A percentile compares a stretch with the other conserved stretches of the same genome.
Conservation (phyloP, 306 rosid genomes). For the Quercus ilex region DNA sequence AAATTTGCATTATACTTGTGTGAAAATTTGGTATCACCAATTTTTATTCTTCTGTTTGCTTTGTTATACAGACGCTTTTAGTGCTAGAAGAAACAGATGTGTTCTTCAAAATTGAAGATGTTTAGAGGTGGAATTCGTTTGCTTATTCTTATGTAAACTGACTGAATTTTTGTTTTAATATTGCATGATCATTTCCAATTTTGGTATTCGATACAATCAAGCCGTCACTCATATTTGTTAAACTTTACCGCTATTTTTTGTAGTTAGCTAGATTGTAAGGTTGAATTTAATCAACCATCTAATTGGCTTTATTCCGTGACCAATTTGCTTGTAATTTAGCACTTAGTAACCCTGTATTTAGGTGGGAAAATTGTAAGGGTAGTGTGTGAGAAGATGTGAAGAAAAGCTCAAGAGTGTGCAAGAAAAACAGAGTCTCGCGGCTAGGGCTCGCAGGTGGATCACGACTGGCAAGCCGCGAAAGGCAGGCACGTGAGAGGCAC, state of each 20-base stretch:
- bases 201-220: background rate
- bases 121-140: background rate
- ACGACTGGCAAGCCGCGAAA: too few species aligned
- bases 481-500: too few species aligned
- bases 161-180: background rate
- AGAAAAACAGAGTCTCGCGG: too few species aligned
- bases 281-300: too few species aligned
- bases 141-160: background rate
- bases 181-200: background rate
- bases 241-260: background rate
- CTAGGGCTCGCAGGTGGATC: too few species aligned
- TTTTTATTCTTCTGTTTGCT: constrained; percentile 10
- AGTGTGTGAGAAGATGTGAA: too few species aligned
- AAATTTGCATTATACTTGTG: constrained; percentile 4
- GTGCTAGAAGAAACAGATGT: constrained; percentile 84
- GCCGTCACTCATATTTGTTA: background rate
- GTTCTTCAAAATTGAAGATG: constrained; percentile 63
- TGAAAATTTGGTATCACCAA: background rate
- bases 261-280: too few species aligned
- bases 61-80: constrained; percentile 71
- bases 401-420: too few species aligned
- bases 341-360: too few species aligned
- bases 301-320: too few species aligned
- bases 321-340: too few species aligned
- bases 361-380: too few species aligned